Evolutionary conservation across 2,329 filamentous ascomycete genomes (phyloP).

Genomic region (Aspergillus persii): DNA sequence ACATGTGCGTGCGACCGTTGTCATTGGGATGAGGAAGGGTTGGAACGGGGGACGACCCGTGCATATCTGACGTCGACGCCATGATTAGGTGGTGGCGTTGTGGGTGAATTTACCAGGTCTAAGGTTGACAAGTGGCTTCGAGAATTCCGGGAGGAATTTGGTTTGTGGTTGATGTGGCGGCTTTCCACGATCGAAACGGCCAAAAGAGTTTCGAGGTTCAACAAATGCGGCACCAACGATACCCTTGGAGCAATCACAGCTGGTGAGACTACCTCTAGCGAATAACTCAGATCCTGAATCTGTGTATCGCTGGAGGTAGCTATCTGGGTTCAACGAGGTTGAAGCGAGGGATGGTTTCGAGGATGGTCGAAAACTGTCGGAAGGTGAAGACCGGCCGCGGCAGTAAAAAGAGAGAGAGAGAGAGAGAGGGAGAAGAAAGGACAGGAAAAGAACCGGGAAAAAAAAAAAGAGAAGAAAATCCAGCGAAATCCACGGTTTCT

Average conservation of each 20-base stretch:
- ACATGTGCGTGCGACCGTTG: conserved; percentile 38
- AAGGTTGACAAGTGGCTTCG: conserved; percentile 14
- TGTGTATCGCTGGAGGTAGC: conserved; percentile 40
- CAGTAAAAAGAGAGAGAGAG: conserved; percentile 5
- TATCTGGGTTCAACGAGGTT: conserved; percentile 24
- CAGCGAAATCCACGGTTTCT: not conserved
- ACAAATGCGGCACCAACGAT: conserved; percentile 4
- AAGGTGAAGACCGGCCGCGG: conserved; percentile 2
- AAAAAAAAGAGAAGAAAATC: not conserved
- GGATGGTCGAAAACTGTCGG: conserved; percentile 8
- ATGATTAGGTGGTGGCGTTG: conserved; percentile 23
- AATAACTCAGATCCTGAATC: conserved; percentile 37
- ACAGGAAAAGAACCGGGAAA: not conserved
- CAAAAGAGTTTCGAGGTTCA: not conserved
- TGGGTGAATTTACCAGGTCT: conserved; percentile 11
- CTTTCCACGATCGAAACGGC: conserved; percentile 7
- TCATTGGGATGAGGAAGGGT: conserved; percentile 41
- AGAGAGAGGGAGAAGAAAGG: not conserved
- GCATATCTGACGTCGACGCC: conserved; percentile 37
- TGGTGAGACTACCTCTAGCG: conserved; percentile 36
- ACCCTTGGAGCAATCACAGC: conserved; percentile 6
- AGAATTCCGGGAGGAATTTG: conserved; percentile 5
- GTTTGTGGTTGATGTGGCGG: conserved; percentile 11
- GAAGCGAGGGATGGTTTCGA: conserved; percentile 15
- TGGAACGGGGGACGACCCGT: conserved; percentile 38